phyloP scores from a whole-genome alignment of 2,329 filamentous ascomycete genomes.

The Fusarium annulatum region DNA sequence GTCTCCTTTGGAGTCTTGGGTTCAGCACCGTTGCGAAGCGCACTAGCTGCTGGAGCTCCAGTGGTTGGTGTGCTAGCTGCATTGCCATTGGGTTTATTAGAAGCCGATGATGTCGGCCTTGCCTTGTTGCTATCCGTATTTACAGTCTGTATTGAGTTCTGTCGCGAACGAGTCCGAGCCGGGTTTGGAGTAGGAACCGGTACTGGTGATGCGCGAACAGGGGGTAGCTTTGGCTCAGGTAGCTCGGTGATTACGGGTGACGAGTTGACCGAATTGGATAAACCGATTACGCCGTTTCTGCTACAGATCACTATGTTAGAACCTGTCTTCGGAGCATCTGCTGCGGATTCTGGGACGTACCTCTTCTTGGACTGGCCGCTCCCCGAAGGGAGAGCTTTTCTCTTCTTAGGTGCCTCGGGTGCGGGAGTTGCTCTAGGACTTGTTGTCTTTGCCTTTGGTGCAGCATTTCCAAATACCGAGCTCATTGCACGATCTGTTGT shows the following conservation, averaged over 20 bases:
- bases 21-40: slow-evolving; percentile 53
- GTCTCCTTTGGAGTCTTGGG: slow-evolving; percentile 64
- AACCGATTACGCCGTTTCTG: slow-evolving; percentile 57
- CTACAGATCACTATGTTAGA: slow-evolving; percentile 39
- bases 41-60: slow-evolving; percentile 45
- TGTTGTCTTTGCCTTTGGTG: slow-evolving; percentile 66
- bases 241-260: slow-evolving; percentile 80
- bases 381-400: slow-evolving; percentile 71
- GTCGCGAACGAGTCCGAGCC: slow-evolving; percentile 76
- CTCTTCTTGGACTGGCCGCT: slow-evolving; percentile 84
- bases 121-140: slow-evolving; percentile 64
- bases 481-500: slow-evolving; percentile 77
- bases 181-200: slow-evolving; percentile 69
- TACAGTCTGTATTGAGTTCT: slow-evolving; percentile 74
- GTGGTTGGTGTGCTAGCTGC: slow-evolving; percentile 53
- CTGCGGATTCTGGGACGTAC: slow-evolving; percentile 58
- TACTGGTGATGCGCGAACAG: slow-evolving; percentile 67
- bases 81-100: slow-evolving; percentile 69
- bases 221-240: slow-evolving; percentile 65
- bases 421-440: slow-evolving; percentile 77
- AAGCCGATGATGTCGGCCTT: slow-evolving; percentile 68
- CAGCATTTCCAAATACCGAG: slow-evolving; percentile 61
- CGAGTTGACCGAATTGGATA: slow-evolving; percentile 77
- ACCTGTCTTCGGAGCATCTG: not conserved
- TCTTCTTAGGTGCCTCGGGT: slow-evolving; percentile 77